Conservation (phyloP, 192 early-diverging fungal genomes). For the Gamsiella multidivaricata region DNA sequence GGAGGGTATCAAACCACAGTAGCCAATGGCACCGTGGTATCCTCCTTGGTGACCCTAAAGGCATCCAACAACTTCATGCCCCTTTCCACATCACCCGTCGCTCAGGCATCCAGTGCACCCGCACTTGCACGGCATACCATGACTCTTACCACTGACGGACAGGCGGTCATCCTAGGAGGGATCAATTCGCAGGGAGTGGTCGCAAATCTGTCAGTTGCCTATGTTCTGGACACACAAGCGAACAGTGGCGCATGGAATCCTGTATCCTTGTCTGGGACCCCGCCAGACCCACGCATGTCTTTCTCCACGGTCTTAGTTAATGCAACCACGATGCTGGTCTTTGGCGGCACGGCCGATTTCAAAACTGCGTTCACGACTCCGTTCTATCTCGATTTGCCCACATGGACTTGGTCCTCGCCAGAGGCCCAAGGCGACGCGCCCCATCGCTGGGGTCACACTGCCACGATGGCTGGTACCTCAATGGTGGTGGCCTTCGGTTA, state of each 20-base stretch:
- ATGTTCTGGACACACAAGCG: slow-evolving; percentile 38
- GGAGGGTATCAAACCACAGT: slow-evolving; percentile 30
- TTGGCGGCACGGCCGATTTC: slow-evolving; percentile 37
- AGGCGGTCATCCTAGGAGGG: slow-evolving; percentile 36
- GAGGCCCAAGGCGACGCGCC: slow-evolving; percentile 30
- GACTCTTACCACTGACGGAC: slow-evolving; percentile 42
- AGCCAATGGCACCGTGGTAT: slow-evolving; percentile 29
- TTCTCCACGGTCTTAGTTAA: slow-evolving; percentile 45
- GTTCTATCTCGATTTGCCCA: slow-evolving; percentile 35
- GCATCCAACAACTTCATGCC: slow-evolving; percentile 26
- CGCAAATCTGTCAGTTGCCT: slow-evolving; percentile 29
- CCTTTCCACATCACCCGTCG: slow-evolving; percentile 16
- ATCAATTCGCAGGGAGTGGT: slow-evolving; percentile 22
- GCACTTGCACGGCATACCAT: slow-evolving; percentile 48
- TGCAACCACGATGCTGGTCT: slow-evolving; percentile 39
- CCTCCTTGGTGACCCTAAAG: slow-evolving; percentile 30
- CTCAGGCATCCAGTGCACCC: slow-evolving; percentile 23
- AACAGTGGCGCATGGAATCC: slow-evolving; percentile 19
- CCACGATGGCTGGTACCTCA: slow-evolving; percentile 30
- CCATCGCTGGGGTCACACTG: slow-evolving; percentile 39
- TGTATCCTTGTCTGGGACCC: slow-evolving; percentile 9
- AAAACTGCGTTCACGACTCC: slow-evolving; percentile 8
- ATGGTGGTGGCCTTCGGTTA: slow-evolving; percentile 53
- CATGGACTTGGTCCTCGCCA: slow-evolving; percentile 52
- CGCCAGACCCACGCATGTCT: slow-evolving; percentile 49